Conservation (phyloP, 2,329 filamentous ascomycete species). For the Exophiala spinifera region DNA sequence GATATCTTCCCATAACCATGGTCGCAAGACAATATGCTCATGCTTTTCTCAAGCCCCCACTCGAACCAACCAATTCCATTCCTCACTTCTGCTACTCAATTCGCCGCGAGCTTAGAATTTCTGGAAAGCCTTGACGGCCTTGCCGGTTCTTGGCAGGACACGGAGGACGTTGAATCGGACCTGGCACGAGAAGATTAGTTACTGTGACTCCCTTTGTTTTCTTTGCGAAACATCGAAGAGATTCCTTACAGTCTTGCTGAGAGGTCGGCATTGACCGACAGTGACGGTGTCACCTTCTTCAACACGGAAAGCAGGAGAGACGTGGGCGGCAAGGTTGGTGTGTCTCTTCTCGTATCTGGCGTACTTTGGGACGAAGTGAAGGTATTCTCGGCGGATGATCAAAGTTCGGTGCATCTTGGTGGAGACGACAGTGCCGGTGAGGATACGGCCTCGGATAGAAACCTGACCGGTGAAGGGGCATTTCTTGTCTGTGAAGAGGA, state of each 20-base stretch:
- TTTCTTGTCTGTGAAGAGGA: slow-evolving; percentile 81
- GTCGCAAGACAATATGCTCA: slow-evolving; percentile 2
- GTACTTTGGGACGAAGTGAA: slow-evolving; percentile 99
- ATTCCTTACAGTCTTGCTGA: slow-evolving; percentile 92
- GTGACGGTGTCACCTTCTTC: slow-evolving; percentile 99
- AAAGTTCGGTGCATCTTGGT: slow-evolving; percentile 99
- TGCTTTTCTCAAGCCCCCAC: background rate
- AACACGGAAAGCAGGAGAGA: slow-evolving; percentile 99
- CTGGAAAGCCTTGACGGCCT: slow-evolving; percentile 94
- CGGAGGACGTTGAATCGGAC: slow-evolving; percentile 99
- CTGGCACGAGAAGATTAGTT: slow-evolving; percentile 45
- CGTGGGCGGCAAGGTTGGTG: slow-evolving; percentile 99
- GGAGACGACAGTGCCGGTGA: slow-evolving; percentile 97
- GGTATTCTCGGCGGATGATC: slow-evolving; percentile 99
- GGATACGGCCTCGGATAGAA: slow-evolving; percentile 99
- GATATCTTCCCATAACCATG: slow-evolving; percentile 5
- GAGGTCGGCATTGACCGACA: slow-evolving; percentile 97
- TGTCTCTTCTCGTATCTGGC: slow-evolving; percentile 99
- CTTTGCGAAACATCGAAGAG: background rate
- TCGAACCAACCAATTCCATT: background rate
- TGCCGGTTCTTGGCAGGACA: slow-evolving; percentile 94
- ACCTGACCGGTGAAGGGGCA: slow-evolving; percentile 99
- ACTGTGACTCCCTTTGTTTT: background rate
- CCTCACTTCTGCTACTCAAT: slow-evolving; percentile 24
- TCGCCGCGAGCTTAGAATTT: slow-evolving; percentile 75